phyloP scores from a whole-genome alignment of 768 basidiomycete genomes.

The Boletus speciosus region DNA sequence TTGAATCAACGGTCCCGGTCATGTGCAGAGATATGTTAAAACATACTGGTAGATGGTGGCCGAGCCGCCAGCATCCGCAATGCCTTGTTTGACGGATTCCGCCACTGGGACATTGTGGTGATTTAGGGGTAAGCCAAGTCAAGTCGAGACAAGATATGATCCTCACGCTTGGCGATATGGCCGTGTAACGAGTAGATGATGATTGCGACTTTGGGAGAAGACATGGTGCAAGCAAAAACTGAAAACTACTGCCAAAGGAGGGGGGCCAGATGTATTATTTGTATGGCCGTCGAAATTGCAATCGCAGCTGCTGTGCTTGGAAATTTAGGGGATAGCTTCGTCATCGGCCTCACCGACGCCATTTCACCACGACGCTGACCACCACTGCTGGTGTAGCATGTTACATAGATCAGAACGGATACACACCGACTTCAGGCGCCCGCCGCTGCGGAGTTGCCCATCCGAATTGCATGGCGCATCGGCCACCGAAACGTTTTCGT shows the following conservation, averaged over 20 bases:
- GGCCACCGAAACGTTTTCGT: constrained; percentile 5
- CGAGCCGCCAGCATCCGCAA: constrained; percentile 46
- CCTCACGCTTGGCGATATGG: constrained; percentile 65
- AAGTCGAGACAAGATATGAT: background rate
- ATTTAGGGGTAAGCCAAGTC: background rate
- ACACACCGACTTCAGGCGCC: background rate
- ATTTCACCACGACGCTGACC: background rate
- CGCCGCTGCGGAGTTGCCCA: background rate
- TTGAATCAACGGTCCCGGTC: background rate
- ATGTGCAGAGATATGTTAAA: background rate
- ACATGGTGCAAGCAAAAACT: constrained; percentile 29
- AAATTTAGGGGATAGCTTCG: constrained; percentile 8
- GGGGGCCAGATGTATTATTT: constrained; percentile 7
- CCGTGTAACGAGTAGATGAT: constrained; percentile 74
- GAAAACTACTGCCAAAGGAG: background rate
- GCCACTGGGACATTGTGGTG: constrained; percentile 48
- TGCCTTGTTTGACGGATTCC: constrained; percentile 44
- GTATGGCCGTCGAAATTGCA: constrained; percentile 1
- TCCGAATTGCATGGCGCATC: background rate
- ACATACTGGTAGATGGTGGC: constrained; percentile 56
- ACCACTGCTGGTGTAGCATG: background rate
- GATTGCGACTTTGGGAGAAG: constrained; percentile 60
- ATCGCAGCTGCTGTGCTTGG: background rate
- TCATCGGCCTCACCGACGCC: constrained; percentile 1
- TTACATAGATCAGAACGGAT: background rate